Percentiles rank a stretch among this genome's conserved stretches.
Conservation (phyloP, 306 rosid genomes). For the Acacia melanoxylon region DNA sequence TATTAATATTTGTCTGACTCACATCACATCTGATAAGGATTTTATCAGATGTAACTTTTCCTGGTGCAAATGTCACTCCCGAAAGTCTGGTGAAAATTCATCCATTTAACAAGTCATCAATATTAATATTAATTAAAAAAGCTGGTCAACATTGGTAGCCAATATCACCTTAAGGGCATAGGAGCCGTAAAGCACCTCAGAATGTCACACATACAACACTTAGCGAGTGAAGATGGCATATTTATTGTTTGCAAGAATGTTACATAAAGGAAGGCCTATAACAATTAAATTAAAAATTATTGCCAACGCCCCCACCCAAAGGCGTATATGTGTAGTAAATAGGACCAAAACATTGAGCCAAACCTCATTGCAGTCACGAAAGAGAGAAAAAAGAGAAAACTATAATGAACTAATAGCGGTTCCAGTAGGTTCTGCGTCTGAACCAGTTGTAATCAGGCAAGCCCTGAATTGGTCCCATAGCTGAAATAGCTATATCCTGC, state of each 20-base stretch:
- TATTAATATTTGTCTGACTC: neutral
- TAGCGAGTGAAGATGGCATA: constrained; percentile 29
- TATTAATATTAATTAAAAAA: neutral
- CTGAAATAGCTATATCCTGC: constrained; percentile 92
- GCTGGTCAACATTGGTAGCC: neutral
- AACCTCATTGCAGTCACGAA: constrained; percentile 29
- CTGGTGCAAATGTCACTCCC: neutral
- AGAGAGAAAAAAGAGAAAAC: constrained; percentile 25
- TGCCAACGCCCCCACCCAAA: constrained; percentile 42
- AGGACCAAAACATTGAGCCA: constrained; percentile 39
- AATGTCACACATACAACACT: constrained; percentile 32
- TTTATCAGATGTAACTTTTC: neutral
- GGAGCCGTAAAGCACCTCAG: constrained; percentile 14
- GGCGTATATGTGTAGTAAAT: constrained; percentile 30
- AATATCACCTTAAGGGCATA: neutral
- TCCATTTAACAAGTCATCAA: neutral
- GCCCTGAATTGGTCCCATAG: constrained; percentile 80
- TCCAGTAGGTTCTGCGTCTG: constrained; percentile 99
- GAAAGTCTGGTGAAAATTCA: neutral
- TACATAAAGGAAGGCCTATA: constrained; percentile 40
- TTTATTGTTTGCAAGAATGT: constrained; percentile 54
- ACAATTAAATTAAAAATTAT: constrained; percentile 38
- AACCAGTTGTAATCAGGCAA: constrained; percentile 97
- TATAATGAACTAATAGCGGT: constrained; percentile 74
- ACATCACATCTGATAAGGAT: neutral